phyloP scores from a whole-genome alignment of 805 yeast species.

The Saturnispora dispora region DNA sequence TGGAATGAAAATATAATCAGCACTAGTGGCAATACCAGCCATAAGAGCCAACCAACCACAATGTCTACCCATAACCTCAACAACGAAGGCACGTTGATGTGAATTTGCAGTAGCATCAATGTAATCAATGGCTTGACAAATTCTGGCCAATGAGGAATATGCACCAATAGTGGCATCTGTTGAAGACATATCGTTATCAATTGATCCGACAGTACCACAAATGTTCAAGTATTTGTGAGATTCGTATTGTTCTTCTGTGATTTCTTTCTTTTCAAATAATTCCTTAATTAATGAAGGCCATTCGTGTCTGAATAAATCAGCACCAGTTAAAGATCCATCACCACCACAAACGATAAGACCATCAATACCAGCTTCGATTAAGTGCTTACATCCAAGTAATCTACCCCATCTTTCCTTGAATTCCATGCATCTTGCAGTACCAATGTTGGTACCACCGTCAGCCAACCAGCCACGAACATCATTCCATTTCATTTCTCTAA shows the following conservation, averaged over 20 bases:
- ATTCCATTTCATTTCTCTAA: slow-evolving; percentile 60
- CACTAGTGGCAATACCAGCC: slow-evolving; percentile 75
- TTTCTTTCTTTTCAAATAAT: slow-evolving; percentile 35
- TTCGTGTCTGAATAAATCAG: slow-evolving; percentile 65
- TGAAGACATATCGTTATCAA: slow-evolving; percentile 78
- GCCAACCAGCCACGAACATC: slow-evolving; percentile 65
- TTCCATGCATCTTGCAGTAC: slow-evolving; percentile 66
- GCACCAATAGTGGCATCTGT: slow-evolving; percentile 81
- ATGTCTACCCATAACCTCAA: slow-evolving; percentile 85
- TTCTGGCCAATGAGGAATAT: slow-evolving; percentile 66
- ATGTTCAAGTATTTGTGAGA: slow-evolving; percentile 52
- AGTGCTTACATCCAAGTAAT: slow-evolving; percentile 50
- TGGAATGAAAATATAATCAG: slow-evolving; percentile 74
- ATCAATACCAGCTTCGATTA: slow-evolving; percentile 65
- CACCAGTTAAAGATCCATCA: slow-evolving; percentile 78
- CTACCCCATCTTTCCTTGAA: slow-evolving; percentile 63
- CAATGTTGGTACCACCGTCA: slow-evolving; percentile 70
- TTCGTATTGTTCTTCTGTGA: slow-evolving; percentile 38
- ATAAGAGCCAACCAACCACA: slow-evolving; percentile 83
- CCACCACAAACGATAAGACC: slow-evolving; percentile 78
- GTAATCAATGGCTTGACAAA: slow-evolving; percentile 67
- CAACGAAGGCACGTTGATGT: slow-evolving; percentile 75
- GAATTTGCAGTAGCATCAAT: slow-evolving; percentile 80
- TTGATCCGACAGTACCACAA: slow-evolving; percentile 74
- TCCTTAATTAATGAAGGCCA: slow-evolving; percentile 68